phyloP scores from a whole-genome alignment of 805 yeast genomes.

The Starmerella powellii region DNA sequence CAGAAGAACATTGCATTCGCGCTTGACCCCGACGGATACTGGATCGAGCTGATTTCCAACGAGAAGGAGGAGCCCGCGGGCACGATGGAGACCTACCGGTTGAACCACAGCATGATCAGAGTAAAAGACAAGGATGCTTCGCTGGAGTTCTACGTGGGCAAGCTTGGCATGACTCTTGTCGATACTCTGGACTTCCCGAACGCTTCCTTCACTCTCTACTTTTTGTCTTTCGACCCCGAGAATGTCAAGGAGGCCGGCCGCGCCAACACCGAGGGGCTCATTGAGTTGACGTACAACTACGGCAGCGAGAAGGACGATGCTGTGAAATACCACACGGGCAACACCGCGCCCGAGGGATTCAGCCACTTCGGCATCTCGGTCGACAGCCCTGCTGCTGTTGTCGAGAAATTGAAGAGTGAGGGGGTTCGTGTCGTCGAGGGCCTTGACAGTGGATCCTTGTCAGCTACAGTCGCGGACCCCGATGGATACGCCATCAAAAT shows the following conservation, averaged over 20 bases:
- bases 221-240: constrained; percentile 55
- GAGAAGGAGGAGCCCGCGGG: constrained; percentile 20
- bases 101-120: constrained; percentile 89
- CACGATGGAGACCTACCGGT: constrained; percentile 33
- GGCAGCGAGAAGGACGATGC: constrained; percentile 76
- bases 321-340: constrained; percentile 75
- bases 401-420: constrained; percentile 35
- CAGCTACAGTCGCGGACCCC: constrained; percentile 74
- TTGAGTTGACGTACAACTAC: constrained; percentile 91
- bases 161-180: constrained; percentile 68
- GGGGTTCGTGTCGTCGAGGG: constrained; percentile 38
- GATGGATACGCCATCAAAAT: constrained; percentile 82
- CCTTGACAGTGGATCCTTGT: constrained; percentile 34
- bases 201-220: constrained; percentile 78
- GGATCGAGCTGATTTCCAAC: constrained; percentile 80
- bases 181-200: constrained; percentile 43
- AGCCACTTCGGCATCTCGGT: constrained; percentile 74
- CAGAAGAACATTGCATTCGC: constrained; percentile 89
- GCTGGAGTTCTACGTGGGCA: constrained; percentile 63
- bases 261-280: constrained; percentile 46
- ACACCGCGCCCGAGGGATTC: constrained; percentile 66
- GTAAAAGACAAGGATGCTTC: constrained; percentile 73
- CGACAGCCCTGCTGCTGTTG: constrained; percentile 47
- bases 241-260: constrained; percentile 33
- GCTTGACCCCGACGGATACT: constrained; percentile 90